Evolutionary conservation across 495 filamentous ascomycete genomes (phyloP).

Genomic region (Viridothelium virens): DNA sequence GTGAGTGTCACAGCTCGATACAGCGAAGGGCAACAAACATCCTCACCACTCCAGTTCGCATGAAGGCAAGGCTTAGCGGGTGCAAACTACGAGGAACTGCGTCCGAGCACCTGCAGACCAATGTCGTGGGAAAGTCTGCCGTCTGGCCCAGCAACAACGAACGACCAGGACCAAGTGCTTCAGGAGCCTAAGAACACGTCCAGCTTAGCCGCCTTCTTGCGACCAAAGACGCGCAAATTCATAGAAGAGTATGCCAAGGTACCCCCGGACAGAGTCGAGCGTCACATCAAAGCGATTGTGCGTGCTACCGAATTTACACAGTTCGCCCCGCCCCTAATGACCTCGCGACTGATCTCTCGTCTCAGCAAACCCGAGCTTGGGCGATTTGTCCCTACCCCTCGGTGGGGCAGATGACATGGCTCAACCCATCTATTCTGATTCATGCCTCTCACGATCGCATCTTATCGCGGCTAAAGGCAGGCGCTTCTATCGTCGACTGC

Average conservation of each 20-base stretch:
- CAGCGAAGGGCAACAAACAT: not conserved
- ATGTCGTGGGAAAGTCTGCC: not conserved
- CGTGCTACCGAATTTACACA: not conserved
- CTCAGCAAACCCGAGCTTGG: conserved; percentile 5
- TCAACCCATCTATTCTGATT: conserved; percentile 13
- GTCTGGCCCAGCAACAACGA: conserved; percentile 7
- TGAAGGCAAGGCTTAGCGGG: not conserved
- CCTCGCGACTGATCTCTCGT: not conserved
- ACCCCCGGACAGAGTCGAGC: conserved; percentile 10
- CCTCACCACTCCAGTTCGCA: not conserved
- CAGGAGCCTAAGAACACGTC: not conserved
- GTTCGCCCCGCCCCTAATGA: too few relatives aligned
- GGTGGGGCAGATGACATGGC: conserved; percentile 13
- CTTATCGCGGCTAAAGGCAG: conserved; percentile 19
- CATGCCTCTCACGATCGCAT: conserved; percentile 12
- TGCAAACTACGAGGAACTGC: not conserved
- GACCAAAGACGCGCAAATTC: conserved; percentile 9
- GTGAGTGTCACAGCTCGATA: not conserved
- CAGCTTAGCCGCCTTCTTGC: conserved; percentile 7
- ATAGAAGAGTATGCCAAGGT: conserved; percentile 12
- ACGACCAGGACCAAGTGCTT: not conserved
- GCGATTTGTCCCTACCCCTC: conserved; percentile 11
- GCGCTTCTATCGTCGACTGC: conserved; percentile 30
- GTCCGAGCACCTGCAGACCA: not conserved
- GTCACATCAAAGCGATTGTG: conserved; percentile 13